Conservation (phyloP, 495 filamentous ascomycete species). For the Letharia lupina region DNA sequence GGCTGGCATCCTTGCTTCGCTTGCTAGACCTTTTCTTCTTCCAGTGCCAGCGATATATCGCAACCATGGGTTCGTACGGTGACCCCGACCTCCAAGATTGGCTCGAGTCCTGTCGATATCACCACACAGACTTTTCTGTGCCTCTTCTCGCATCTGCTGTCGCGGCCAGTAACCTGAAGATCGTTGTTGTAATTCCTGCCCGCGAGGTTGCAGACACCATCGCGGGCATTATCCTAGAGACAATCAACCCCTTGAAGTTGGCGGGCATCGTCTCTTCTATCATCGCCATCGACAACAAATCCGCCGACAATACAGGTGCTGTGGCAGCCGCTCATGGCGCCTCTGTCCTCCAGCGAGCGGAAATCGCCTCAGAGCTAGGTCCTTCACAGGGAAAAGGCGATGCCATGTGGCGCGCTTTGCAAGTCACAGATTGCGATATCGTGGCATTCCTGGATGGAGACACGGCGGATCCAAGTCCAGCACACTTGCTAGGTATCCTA, state of each 20-base stretch:
- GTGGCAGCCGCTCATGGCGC: conserved; percentile 9
- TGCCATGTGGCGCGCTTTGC: conserved; percentile 7
- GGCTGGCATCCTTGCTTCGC: not conserved
- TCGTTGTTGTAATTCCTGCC: conserved; percentile 4
- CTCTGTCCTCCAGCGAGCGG: conserved; percentile 9
- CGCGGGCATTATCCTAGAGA: conserved; percentile 1
- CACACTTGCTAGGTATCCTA: conserved; percentile 7
- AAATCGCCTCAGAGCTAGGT: conserved; percentile 4
- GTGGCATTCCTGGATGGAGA: conserved; percentile 6
- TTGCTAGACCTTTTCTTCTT: not conserved
- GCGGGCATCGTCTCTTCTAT: conserved; percentile 4
- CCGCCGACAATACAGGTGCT: not conserved
- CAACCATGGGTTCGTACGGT: not conserved
- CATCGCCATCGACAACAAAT: conserved; percentile 2
- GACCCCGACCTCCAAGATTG: not conserved
- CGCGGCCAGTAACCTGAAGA: conserved; percentile 1
- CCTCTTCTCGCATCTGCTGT: not conserved
- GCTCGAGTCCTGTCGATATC: conserved; percentile 1
- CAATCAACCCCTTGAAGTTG: not conserved
- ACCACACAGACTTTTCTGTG: conserved; percentile 1
- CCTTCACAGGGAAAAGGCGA: conserved; percentile 9
- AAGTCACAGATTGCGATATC: conserved; percentile 7
- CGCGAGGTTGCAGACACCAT: conserved; percentile 10
- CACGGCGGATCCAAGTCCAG: conserved; percentile 6
- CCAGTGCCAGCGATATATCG: not conserved